These are phyloP conservation scores for Candida quercuum DNA, from an alignment of 805 yeast genomes.

Conservation along the genomic window DNA sequence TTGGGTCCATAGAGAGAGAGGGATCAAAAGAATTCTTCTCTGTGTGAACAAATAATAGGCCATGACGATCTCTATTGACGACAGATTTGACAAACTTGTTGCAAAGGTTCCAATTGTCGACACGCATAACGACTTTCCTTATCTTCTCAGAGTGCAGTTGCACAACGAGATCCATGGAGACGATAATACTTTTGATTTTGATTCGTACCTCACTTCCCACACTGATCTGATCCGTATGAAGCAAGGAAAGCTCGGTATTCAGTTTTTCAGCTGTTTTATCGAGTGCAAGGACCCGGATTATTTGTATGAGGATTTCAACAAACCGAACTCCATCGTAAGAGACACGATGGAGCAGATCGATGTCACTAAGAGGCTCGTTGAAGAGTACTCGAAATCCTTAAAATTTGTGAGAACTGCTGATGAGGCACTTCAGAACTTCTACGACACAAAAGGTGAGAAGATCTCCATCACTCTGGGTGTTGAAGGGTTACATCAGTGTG, in stretches of 20 bases:
- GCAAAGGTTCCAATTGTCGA: constrained; percentile 37
- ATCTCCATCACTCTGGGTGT: constrained; percentile 46
- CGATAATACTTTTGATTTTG: constrained; percentile 33
- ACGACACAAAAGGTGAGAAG: constrained; percentile 21
- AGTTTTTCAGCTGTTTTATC: constrained; percentile 45
- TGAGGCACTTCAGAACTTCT: constrained; percentile 34
- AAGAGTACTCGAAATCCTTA: constrained; percentile 34
- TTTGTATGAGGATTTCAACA: constrained; percentile 39
- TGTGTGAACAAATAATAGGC: background rate
- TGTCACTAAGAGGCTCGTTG: constrained; percentile 39
- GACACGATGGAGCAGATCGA: constrained; percentile 53
- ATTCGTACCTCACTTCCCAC: constrained; percentile 34
- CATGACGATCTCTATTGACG: constrained; percentile 3
- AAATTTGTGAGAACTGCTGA: constrained; percentile 35
- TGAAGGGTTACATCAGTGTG: constrained; percentile 51
- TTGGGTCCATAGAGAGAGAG: no score
- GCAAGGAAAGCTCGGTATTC: constrained; percentile 42
- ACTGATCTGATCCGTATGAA: constrained; percentile 39
- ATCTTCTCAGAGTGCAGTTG: constrained; percentile 38
- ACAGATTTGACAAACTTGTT: constrained; percentile 13
- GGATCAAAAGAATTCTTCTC: no score
- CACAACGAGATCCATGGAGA: constrained; percentile 34
- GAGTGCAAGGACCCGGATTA: constrained; percentile 38
- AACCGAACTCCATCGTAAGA: constrained; percentile 38
- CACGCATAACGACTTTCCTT: constrained; percentile 49